Base-by-base conservation (phyloP, 805 yeast species). In the Lipomyces yamadae region DNA sequence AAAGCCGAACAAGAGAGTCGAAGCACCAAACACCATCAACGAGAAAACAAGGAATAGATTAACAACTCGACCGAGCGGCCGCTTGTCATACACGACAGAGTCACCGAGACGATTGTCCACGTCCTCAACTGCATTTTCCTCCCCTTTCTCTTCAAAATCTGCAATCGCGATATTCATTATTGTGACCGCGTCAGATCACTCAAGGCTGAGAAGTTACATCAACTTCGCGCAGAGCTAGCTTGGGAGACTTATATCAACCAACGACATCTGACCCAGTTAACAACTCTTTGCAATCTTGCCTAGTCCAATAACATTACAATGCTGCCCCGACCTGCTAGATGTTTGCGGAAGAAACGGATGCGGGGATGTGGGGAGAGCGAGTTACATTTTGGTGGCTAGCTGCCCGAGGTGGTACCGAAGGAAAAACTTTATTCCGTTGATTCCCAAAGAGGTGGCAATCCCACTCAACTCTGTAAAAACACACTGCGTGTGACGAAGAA, bases 1-100 rank as follows among this genome's bases (percentile, higher is more conserved):
- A 13, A 56, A 61, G 10, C 63, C 63, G 18, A 61, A 61, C 56
- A 61, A 61, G 18, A 61, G 35, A 2, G 63, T 56, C 29, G 63
- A 56, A 4, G 63, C 39, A 29, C 63, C 63, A 29, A 61, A 33
- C 6, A 56, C 61, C 8, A 18, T 34, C 29, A 32, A 11, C 34
- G 58, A 13, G 30, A 55, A 29, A 55, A 55, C 30, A 18, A 42
- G 48, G 6, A 42, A 42, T n/a, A 18, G 48, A 42, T 42, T 42
- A 15, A 13, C n/a, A n/a, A 13, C 48, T 2, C 18, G 48, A n/a
- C 48, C 48, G 18, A 42, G 48, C n/a, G 48, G 48, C 7, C 8
- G 18, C 5, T 13, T n/a, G 6, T 42, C 18, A 6, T 1, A 13
- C 48, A 13, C n/a, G n/a, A 42, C 48, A 2, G 48, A 15, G 7